Percentiles rank a stretch among this genome's conserved stretches.
Evolutionary conservation across 1,139 yeast genomes (phyloP).

Genomic region (Pneumocystis sp.): DNA sequence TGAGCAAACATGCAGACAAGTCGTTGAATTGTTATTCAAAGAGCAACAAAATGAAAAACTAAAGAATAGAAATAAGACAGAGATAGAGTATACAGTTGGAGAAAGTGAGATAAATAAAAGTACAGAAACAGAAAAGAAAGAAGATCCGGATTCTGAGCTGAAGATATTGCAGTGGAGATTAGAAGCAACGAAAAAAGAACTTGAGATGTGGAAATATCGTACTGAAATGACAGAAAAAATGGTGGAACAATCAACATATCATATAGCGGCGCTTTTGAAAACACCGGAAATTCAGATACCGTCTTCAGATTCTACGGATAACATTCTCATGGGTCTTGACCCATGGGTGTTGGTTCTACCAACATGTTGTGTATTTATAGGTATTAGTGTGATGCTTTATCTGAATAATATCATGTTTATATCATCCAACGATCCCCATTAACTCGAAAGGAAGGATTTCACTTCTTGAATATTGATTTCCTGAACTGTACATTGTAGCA

Average conservation of each 20-base stretch:
- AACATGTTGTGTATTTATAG: background rate
- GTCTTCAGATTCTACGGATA: background rate
- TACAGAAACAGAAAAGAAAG: background rate
- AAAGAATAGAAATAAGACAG: background rate
- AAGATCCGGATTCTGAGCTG: background rate
- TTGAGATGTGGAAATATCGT: background rate
- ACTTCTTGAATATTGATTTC: background rate
- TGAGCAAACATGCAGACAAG: background rate
- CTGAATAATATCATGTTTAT: background rate
- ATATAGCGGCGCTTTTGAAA: background rate
- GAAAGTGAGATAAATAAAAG: background rate
- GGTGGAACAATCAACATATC: background rate
- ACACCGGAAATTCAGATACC: background rate
- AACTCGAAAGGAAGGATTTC: background rate
- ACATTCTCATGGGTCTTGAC: background rate
- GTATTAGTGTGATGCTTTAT: background rate
- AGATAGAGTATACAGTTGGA: background rate
- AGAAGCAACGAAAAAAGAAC: background rate
- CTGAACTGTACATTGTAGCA: background rate
- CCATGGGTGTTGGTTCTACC: background rate
- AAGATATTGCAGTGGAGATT: background rate
- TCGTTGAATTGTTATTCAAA: background rate
- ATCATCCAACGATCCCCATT: background rate
- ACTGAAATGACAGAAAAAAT: background rate
- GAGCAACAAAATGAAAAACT: background rate